Evolutionary conservation across 1,284 basidiomycete genomes (phyloP).

Genomic region (Ceratobasidium sp.): DNA sequence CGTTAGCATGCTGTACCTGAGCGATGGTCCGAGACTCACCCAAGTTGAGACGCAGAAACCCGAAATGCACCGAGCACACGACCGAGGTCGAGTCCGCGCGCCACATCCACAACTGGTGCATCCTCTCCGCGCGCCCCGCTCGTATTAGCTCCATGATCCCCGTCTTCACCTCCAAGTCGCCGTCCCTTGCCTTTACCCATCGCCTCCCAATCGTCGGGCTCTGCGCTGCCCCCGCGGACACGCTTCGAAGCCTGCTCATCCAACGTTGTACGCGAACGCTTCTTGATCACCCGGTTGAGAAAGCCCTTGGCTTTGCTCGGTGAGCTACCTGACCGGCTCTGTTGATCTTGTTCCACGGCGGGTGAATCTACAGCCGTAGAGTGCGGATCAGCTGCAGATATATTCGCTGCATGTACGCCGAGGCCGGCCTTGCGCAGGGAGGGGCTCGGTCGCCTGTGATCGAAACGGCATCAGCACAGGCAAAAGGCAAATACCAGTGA

Average conservation of each 20-base stretch:
- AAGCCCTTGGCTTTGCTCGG: constrained; percentile 25
- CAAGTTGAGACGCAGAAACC: constrained; percentile 48
- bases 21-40: constrained; percentile 52
- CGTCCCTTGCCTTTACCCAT: constrained; percentile 20
- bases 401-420: neutral
- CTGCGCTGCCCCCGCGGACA: constrained; percentile 16
- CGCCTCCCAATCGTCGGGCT: constrained; percentile 13
- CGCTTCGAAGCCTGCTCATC: constrained; percentile 25
- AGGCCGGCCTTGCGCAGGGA: constrained; percentile 22
- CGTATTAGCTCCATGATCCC: neutral
- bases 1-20: neutral
- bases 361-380: neutral
- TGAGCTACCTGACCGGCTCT: neutral
- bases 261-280: constrained; percentile 5
- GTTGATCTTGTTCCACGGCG: neutral
- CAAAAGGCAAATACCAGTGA: neutral
- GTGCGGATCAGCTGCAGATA: neutral
- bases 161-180: constrained; percentile 1
- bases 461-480: neutral
- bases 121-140: neutral
- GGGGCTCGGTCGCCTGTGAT: constrained; percentile 20
- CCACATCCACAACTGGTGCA: neutral
- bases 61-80: constrained; percentile 19
- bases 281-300: constrained; percentile 28
- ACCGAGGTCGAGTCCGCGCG: constrained; percentile 18